Base-by-base conservation (phyloP, 2,329 filamentous ascomycete species). In the Microdochium trichocladiopsis region DNA sequence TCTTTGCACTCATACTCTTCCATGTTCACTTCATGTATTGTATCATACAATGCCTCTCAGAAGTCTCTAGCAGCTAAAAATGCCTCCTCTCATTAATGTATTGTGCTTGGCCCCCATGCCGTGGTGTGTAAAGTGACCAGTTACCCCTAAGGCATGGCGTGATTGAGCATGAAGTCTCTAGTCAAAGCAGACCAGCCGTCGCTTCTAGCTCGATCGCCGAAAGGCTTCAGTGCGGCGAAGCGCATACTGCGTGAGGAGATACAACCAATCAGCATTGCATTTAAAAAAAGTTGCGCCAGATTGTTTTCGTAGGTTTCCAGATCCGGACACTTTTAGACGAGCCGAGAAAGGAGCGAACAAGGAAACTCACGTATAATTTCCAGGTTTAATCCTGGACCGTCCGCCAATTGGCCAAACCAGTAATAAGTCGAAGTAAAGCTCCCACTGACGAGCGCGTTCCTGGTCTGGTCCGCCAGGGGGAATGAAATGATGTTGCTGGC, bases 401-500 rank as follows among this genome's bases (percentile, higher is more conserved):
- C 21, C 3, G 41, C 41, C 6, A 45, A 21, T 18, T 45, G n/a
- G 10, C 41, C 41, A 18, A 45, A 45, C 41, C 41, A 45, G 12
- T 45, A 45, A 22, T 18, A 45, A 4, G 41, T 45, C 41, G 41
- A 45, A 8, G 41, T 45, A 21, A 45, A 45, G 12, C 41, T 45
- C 14, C 41, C 41, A 4, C 16, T 4, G 3, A 45, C 41, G 31
- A 55, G n/a, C 4, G 53, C 56, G 2, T 57, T 57, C 14, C 41
- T 16, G 14, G 41, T 45, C 41, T 45, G n/a, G 21, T 56, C 51
- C 2, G 21, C 51, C 21, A 51, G 49, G 16, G 41, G 41, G 41
- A 45, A 45, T 5, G 41, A 16, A 21, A 45, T 8, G 5, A 22
- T 3, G 41, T 45, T 18, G 41, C 41, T 45, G 3, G 41, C 41